Base-by-base conservation (phyloP, 345 rosid species). In the Conringia planisiliqua region DNA sequence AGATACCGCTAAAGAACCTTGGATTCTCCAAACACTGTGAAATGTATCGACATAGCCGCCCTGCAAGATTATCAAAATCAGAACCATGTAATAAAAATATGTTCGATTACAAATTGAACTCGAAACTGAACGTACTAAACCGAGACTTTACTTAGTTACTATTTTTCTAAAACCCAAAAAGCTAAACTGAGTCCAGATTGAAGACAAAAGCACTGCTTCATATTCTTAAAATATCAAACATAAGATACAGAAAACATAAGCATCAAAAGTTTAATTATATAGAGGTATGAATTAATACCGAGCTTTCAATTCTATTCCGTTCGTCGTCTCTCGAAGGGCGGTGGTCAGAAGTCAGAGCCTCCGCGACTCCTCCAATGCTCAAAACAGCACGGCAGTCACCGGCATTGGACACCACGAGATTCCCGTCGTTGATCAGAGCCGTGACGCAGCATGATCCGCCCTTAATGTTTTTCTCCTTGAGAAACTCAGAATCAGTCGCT, bases 351-450 rank as follows among this genome's bases (percentile, higher is more conserved):
- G 96, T 90, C 3, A 93, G 83, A 7, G 92, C 89, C 83, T 90
- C 88, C 0, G 97, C 96, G 1, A 73, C 38, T 33, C 98, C 97
- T 69, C 83, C 86, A 44, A 74, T 68, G 74, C 98, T 86, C 78
- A 93, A 70, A 67, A 93, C 98, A 68, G 98, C 96, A 17, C 98
- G 97, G 54, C 97, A 93, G 71, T 93, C 97, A 20, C 97, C 98
- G 0, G 86, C 91, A 70, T 89, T 90, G 4, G 97, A 78, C 4
- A 93, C 87, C 1, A 88, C 73, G 16, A 93, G 92, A 52, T 83
- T 83, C 24, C 92, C 91, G 4, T 83, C 78, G 4, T 70, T 78
- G 55, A 90, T 63, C 75, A 93, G 68, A 71, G 98, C 97, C 6
- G 98, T 89, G 57, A 90, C 90, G 63, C 93, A 89, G 68, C 98